Evolutionary conservation across 345 rosid genomes (phyloP), one percentile per base, ranked within the genome.

Genomic region (Pugionium cornutum): DNA sequence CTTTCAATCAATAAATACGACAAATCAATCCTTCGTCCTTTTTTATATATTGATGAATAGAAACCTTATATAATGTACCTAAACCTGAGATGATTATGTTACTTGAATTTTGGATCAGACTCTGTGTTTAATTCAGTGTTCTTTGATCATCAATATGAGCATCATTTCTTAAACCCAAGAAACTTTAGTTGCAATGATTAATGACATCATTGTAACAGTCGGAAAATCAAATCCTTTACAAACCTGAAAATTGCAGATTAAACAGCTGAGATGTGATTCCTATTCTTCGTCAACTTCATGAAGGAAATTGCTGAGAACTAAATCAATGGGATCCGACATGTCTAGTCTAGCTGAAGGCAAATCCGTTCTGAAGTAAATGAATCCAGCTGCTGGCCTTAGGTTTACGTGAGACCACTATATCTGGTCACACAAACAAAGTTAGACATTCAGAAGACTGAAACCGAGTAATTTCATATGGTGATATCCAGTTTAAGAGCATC

Each of bases 311-410:
- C 42, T 41, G 50, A 26, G 6, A 50, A 25, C 42, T 42, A 32
- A 9, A 65, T 34, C 28, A 32, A 42, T 51, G 50, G 42, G 10
- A 7, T 35, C 43, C 69, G 25, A 65, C 25, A 32, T 65, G 33
- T 32, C 51, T 53, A 42, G 51, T 18, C 18, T 18, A 18, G 18
- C 28, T 64, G 55, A 61, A 61, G 48, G 40, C 28, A 52, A 41
- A 53, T 52, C 47, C 41, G 41, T 53, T 45, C 29, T 52, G 62
- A 43, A 61, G 61, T 6, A 43, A 61, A 61, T 66, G 53, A 52
- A 40, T 40, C 46, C 47, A 49, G 7, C 56, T 36, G 39, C 47
- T 51, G 49, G 30, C 58, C 48, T n/a, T 27, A 3, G 51, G 43
- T 45, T 32, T 45, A 4, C 53, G 43, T 29, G 35, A 18, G 34